Evolutionary conservation across 345 rosid species (phyloP).

Genomic region (Acer campestre): DNA sequence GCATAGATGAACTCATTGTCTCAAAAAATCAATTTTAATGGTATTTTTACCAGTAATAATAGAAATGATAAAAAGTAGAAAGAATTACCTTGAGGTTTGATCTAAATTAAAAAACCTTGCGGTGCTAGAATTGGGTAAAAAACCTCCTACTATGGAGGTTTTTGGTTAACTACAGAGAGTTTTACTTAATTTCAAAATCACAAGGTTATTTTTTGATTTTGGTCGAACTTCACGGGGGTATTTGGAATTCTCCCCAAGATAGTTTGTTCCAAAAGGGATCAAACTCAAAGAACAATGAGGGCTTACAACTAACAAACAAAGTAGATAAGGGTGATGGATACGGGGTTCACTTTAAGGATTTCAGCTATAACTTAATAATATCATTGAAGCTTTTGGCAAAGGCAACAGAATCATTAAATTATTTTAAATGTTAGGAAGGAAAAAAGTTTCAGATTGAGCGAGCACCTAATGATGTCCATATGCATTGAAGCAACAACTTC

Average conservation of each 20-base stretch:
- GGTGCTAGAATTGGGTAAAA: neutral
- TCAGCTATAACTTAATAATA: conserved; percentile 4
- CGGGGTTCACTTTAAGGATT: conserved; percentile 7
- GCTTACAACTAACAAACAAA: neutral
- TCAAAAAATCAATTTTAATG: neutral
- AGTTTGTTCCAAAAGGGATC: neutral
- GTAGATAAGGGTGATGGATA: neutral
- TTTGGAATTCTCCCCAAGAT: neutral
- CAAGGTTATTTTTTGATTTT: neutral
- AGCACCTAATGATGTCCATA: conserved; percentile 83
- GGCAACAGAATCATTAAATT: neutral
- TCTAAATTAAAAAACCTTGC: neutral
- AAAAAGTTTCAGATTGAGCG: conserved; percentile 20
- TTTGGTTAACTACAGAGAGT: neutral
- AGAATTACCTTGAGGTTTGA: neutral
- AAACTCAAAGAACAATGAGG: neutral
- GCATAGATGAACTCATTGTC: neutral
- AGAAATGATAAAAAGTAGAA: neutral
- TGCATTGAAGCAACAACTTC: conserved; percentile 83
- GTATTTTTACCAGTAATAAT: neutral
- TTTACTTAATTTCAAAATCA: neutral
- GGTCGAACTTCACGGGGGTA: neutral
- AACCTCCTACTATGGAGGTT: neutral
- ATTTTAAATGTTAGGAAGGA: neutral
- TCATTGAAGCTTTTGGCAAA: conserved; percentile 10